Base-by-base conservation (phyloP, 768 basidiomycete genomes). In the Solioccasus polychromus region DNA sequence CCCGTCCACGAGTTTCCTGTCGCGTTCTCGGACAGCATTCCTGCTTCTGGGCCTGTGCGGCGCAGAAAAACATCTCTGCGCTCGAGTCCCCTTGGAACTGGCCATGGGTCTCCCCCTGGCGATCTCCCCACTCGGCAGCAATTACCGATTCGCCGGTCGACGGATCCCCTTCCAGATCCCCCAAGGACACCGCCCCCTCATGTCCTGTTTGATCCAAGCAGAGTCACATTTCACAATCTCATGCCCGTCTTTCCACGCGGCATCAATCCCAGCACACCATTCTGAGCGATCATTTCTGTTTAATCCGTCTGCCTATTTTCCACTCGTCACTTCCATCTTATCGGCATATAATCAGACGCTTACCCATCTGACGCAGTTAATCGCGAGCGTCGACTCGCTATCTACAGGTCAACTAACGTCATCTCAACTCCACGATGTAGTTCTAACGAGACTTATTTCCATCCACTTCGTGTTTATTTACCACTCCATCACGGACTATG, bases 61-160 rank as follows among this genome's bases (percentile, higher is more conserved):
- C 75, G 77, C 50, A 71, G 76, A 48, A 83, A 78, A 71, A 60
- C 71, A 3, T 78, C 77, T 1, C 55, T 75, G 40, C 76, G 79
- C 52, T 71, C 73, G 29, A 73, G 66, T 57, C 79, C 79, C 26
- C 60, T 79, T 24, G 60, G 61, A 42, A 60, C 58, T 51, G 59
- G 50, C 50, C 50, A 54, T 29, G 61, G 54, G 8, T 32, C 38
- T 26, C 44, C 47, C 32, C 42, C 38, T 23, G 8, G 36, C 38
- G 57, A 53, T 26, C 48, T 44, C 42, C 59, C 51, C 19, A 26
- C 36, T 22, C 53, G 50, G 35, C 53, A 55, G 39, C 54, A 51
- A 36, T 42, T 49, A 36, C 59, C 60, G 56, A 45, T 54, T 50
- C 55, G 71, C 70, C 43, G 67, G 62, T 22, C 52, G 56, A 56